Base-by-base conservation (phyloP, 2,329 filamentous ascomycete genomes). In the Mollisia scopiformis region DNA sequence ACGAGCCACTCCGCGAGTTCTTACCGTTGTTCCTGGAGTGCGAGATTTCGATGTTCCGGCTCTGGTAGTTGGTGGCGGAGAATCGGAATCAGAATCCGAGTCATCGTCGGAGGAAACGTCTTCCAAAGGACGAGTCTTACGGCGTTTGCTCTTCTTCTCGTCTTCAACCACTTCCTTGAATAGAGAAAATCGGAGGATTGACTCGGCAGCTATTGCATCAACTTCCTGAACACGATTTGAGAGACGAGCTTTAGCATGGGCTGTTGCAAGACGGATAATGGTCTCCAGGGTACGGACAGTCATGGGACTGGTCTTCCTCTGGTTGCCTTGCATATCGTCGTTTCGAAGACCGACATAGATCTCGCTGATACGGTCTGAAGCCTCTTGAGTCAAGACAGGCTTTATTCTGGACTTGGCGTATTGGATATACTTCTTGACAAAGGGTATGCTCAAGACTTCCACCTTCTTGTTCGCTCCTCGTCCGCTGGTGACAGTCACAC, bases 391-490 rank as follows among this genome's bases (percentile, higher is more conserved):
- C 63, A 99, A 80, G 41, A 96, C 81, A 0, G 95, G 95, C 83
- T 93, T 96, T 72, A 97, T 85, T 73, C 95, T 84, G 35, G 86
- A 90, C 80, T 99, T 99, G 66, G 95, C 93, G 75, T 99, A 99
- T 74, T 99, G 95, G 49, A 99, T 96, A 76, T 97, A 99, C 78
- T 99, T 99, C 80, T 99, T 99, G 82, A 99, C 93, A 78, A 99
- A 99, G 0, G 93, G 91, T 62, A 99, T 97, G 78, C 91, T 96
- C 57, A 99, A 81, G 14, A 99, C 91, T 75, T 97, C 93, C 5
- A 91, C 86, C 66, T 90, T 89, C 75, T 91, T 90, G 68, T 86
- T 87, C 27, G 88, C 79, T 11, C 91, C 91, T 39, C 92, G 86
- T 10, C 90, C 90, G 13, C 88, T 83, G 3, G 88, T 92, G 16